Conservation (phyloP, 441 rosid species). For the Capsella rubella region DNA sequence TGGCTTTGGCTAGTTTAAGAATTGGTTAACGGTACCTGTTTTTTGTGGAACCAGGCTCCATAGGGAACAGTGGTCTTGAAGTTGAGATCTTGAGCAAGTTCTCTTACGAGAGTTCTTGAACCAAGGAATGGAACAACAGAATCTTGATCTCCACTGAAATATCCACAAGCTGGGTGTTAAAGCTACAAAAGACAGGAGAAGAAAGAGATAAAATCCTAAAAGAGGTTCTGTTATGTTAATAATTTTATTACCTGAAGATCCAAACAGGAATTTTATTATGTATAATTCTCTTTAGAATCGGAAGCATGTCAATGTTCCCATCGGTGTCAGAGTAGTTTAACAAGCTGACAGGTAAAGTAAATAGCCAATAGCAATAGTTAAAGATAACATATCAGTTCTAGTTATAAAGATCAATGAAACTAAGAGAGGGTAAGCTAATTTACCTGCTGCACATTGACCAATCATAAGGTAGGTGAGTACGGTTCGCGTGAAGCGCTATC, state of each 20-base stretch:
- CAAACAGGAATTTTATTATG: constrained; percentile 69
- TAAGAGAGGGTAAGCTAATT: background rate
- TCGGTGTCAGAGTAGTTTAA: constrained; percentile 63
- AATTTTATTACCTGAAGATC: constrained; percentile 70
- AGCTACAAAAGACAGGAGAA: background rate
- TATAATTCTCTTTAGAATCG: constrained; percentile 69
- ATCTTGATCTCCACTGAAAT: constrained; percentile 83
- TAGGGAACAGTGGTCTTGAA: constrained; percentile 72
- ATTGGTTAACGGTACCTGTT: constrained; percentile 57
- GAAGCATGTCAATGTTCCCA: constrained; percentile 69
- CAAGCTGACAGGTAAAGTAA: constrained; percentile 43
- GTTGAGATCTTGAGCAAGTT: constrained; percentile 71
- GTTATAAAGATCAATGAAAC: background rate
- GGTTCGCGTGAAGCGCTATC: constrained; percentile 83
- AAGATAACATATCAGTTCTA: background rate
- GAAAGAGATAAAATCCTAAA: background rate
- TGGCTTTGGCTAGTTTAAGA: background rate
- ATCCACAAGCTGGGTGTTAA: background rate
- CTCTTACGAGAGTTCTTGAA: constrained; percentile 74
- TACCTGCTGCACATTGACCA: constrained; percentile 87
- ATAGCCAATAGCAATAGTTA: background rate
- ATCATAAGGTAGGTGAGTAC: constrained; percentile 61
- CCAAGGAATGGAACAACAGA: constrained; percentile 79
- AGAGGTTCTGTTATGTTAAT: background rate
- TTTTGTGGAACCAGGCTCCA: constrained; percentile 85